phyloP scores from a whole-genome alignment of 2,329 filamentous ascomycete genomes.

The Penicillium sp. region DNA sequence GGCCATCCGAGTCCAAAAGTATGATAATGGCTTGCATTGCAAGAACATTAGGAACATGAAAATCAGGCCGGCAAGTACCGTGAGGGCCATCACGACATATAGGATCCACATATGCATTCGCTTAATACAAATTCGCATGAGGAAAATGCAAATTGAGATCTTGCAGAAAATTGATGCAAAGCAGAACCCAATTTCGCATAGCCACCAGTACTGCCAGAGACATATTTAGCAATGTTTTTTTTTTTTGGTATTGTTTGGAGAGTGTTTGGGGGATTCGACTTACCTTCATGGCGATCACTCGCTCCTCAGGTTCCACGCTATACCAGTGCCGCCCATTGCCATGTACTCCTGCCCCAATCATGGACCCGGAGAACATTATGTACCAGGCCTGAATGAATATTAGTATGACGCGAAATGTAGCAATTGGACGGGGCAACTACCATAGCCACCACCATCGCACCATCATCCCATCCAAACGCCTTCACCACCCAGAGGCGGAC shows the following conservation, averaged over 20 bases:
- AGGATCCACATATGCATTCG: constrained; percentile 53
- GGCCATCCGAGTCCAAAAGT: constrained; percentile 52
- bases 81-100: constrained; percentile 48
- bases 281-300: constrained; percentile 34
- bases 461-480: constrained; percentile 41
- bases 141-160: constrained; percentile 57
- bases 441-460: constrained; percentile 33
- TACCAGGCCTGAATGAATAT: constrained; percentile 25
- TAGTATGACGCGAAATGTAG: background rate
- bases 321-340: constrained; percentile 33
- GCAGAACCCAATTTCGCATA: constrained; percentile 58
- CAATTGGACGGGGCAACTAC: constrained; percentile 14
- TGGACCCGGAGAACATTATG: constrained; percentile 34
- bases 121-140: constrained; percentile 55
- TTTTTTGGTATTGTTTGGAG: background rate
- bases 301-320: constrained; percentile 19
- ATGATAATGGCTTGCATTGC: constrained; percentile 56
- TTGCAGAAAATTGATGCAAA: constrained; percentile 53
- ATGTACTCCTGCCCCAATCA: constrained; percentile 35
- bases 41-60: constrained; percentile 58
- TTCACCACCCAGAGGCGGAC: constrained; percentile 36
- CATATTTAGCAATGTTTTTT: background rate
- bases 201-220: constrained; percentile 49
- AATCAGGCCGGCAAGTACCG: constrained; percentile 49
- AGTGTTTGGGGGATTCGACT: background rate